A percentile compares a stretch with the other conserved stretches of the same genome.
These are phyloP conservation scores for Pelargonium myrrhifolium DNA, from an alignment of 441 rosid species.

Conservation along the genomic window DNA sequence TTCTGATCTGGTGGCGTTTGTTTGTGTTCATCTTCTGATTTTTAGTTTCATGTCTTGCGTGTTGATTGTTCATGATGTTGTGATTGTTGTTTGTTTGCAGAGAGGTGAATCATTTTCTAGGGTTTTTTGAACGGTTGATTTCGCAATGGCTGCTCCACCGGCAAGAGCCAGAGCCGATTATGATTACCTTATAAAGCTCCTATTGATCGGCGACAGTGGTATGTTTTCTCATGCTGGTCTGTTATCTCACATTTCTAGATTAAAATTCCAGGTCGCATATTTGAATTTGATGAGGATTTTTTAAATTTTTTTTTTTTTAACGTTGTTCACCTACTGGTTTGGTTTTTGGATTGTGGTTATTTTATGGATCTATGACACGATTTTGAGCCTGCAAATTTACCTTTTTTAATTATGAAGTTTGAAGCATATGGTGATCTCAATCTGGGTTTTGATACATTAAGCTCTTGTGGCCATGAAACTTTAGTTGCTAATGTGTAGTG, in stretches of 20 bases:
- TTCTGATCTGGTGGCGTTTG: conserved; percentile 27
- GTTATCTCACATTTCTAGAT: too few relatives aligned
- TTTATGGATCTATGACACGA: neutral
- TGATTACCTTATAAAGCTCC: conserved; percentile 64
- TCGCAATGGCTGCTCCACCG: conserved; percentile 62
- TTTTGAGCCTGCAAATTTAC: neutral
- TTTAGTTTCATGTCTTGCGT: conserved; percentile 7
- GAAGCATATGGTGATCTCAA: neutral
- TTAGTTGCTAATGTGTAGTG: neutral
- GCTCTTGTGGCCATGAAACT: neutral
- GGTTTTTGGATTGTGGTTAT: neutral
- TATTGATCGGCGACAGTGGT: conserved; percentile 70
- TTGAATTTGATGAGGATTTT: too few relatives aligned
- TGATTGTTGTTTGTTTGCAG: conserved; percentile 15
- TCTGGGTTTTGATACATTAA: neutral
- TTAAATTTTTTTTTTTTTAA: neutral
- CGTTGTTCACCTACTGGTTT: neutral
- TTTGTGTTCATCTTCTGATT: conserved; percentile 7
- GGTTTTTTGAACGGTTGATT: conserved; percentile 3
- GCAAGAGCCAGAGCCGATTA: conserved; percentile 64
- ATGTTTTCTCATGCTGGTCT: neutral
- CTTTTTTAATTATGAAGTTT: neutral
- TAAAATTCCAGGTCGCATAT: neutral
- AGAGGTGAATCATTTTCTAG: neutral
- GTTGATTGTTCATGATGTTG: conserved; percentile 15